Evolutionary conservation across 139 green algal genomes (phyloP).

Genomic region (Mychonastes homosphaera): DNA sequence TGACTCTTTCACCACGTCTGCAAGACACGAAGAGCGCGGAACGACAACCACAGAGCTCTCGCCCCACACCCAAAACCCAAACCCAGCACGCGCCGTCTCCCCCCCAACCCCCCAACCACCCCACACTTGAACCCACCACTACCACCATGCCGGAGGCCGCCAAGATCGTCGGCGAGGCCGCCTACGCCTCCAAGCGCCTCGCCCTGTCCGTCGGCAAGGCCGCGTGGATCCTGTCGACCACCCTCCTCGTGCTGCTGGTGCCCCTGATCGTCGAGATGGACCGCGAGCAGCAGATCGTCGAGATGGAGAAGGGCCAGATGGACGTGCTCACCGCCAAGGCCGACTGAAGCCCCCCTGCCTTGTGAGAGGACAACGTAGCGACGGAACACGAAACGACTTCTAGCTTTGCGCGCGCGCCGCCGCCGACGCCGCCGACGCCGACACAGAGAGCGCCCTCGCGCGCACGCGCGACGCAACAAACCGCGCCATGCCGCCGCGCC

Average conservation of each 20-base stretch:
- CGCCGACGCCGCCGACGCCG: too few relatives aligned
- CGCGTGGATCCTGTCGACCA: constrained; percentile 79
- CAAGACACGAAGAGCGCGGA: too few relatives aligned
- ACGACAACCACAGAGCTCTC: too few relatives aligned
- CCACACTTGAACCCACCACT: background rate
- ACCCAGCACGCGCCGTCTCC: background rate
- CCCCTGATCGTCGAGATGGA: constrained; percentile 98
- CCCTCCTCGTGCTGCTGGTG: constrained; percentile 77
- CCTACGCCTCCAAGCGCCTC: constrained; percentile 33
- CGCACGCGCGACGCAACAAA: too few relatives aligned
- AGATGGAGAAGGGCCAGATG: constrained; percentile 73
- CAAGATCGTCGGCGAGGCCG: constrained; percentile 3
- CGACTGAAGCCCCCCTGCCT: background rate
- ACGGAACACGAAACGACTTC: too few relatives aligned
- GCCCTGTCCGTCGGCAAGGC: constrained; percentile 73
- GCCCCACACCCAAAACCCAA: too few relatives aligned
- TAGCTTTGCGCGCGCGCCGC: too few relatives aligned
- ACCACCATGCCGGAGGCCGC: background rate
- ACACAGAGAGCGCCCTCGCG: too few relatives aligned
- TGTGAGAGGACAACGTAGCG: background rate
- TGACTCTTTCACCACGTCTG: too few relatives aligned
- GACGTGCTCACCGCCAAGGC: constrained; percentile 38
- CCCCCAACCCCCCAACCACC: background rate
- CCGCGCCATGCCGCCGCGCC: too few relatives aligned
- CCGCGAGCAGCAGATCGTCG: constrained; percentile 75